Conservation (phyloP, 805 yeast species). For the Vanderwaltozyma yarrowii region DNA sequence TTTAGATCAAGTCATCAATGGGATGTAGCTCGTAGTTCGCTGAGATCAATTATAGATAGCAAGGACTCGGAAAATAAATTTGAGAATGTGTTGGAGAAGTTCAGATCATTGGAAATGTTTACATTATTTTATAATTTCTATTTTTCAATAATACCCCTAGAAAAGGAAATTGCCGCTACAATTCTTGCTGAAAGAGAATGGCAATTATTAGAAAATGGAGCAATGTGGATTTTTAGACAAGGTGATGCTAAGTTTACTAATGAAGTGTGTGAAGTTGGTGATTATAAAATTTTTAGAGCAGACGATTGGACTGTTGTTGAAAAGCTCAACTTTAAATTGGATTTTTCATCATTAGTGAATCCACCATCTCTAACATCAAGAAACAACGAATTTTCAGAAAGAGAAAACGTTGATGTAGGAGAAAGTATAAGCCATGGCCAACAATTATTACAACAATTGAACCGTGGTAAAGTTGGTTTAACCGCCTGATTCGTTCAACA, state of each 20-base stretch:
- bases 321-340: conserved; percentile 32
- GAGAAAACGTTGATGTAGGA: not conserved
- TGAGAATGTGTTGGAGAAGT: conserved; percentile 17
- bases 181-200: conserved; percentile 31
- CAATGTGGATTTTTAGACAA: conserved; percentile 33
- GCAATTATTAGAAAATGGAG: conserved; percentile 27
- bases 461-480: conserved; percentile 14
- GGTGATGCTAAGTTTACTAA: conserved; percentile 31
- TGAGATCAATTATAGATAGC: conserved; percentile 1
- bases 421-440: conserved; percentile 18
- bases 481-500: not conserved
- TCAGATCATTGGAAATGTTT: conserved; percentile 25
- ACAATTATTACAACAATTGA: conserved; percentile 23
- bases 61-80: conserved; percentile 3
- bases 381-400: no score
- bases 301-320: conserved; percentile 36
- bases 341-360: conserved; percentile 21
- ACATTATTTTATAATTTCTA: conserved; percentile 37
- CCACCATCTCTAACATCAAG: conserved; percentile 3
- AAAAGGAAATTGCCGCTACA: conserved; percentile 30
- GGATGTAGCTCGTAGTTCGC: conserved; percentile 22
- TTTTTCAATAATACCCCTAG: conserved; percentile 34
- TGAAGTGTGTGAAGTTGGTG: conserved; percentile 34
- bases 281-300: conserved; percentile 35
- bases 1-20: conserved; percentile 28